Evolutionary conservation across 495 filamentous ascomycete species (phyloP).

Genomic region (Aspergillus diversus): DNA sequence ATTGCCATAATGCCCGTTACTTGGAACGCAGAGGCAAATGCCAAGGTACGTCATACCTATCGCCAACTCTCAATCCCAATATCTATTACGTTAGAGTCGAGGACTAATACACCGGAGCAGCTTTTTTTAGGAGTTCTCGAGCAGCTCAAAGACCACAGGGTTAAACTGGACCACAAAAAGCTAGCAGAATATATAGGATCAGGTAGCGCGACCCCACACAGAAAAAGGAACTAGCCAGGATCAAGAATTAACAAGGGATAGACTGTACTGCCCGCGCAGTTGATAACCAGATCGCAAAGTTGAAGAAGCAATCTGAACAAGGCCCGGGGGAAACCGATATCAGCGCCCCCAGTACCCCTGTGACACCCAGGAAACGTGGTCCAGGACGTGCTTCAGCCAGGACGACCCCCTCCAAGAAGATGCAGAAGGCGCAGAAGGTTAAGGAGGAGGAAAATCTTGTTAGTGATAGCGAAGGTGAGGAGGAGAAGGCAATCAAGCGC

Average conservation of each 20-base stretch:
- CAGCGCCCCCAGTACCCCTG: neutral
- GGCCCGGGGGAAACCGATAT: neutral
- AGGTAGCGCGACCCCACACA: neutral
- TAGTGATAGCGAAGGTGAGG: neutral
- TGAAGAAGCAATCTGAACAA: slow-evolving; percentile 14
- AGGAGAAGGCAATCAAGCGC: neutral
- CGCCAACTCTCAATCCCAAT: neutral
- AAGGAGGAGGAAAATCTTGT: neutral
- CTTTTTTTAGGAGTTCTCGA: slow-evolving; percentile 17
- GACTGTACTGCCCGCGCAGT: slow-evolving; percentile 9
- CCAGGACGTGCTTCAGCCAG: neutral
- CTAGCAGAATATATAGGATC: slow-evolving; percentile 18
- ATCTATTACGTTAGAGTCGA: neutral
- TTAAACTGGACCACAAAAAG: slow-evolving; percentile 18
- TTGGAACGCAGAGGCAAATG: slow-evolving; percentile 11
- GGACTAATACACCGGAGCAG: slow-evolving; percentile 1
- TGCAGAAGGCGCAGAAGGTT: neutral
- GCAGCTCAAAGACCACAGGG: slow-evolving; percentile 12
- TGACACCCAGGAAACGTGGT: neutral
- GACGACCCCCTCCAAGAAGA: neutral
- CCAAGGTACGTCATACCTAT: slow-evolving; percentile 8
- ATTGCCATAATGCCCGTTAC: slow-evolving; percentile 13
- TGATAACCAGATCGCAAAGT: slow-evolving; percentile 11
- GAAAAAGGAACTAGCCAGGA: neutral
- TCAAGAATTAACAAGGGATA: neutral